These are phyloP conservation scores for Sphaerulina vaccinii DNA, from an alignment of 2,329 filamentous ascomycete genomes.

Conservation along the genomic window DNA sequence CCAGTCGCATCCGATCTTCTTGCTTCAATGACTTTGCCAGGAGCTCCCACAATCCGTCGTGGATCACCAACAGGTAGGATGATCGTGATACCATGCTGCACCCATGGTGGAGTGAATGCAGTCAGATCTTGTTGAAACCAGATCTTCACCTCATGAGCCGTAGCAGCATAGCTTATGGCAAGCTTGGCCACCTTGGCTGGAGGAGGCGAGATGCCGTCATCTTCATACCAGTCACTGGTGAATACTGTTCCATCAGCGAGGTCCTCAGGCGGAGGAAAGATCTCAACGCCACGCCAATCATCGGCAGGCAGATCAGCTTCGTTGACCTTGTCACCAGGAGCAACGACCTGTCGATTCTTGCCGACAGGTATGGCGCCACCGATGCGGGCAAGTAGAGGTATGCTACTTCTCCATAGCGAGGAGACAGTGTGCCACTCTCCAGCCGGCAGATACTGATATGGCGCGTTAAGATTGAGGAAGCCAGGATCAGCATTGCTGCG, in stretches of 20 bases:
- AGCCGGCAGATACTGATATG: conserved; percentile 57
- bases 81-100: conserved; percentile 47
- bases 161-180: conserved; percentile 46
- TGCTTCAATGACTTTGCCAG: too few relatives aligned
- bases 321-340: conserved; percentile 50
- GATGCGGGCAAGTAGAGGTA: conserved; percentile 56
- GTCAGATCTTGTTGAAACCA: conserved; percentile 42
- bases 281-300: conserved; percentile 57
- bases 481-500: conserved; percentile 47
- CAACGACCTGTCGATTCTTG: conserved; percentile 51
- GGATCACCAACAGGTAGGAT: conserved; percentile 54
- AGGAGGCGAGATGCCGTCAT: conserved; percentile 55
- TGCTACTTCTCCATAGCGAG: conserved; percentile 54
- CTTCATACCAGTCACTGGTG: conserved; percentile 54
- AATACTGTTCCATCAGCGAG: conserved; percentile 40
- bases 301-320: conserved; percentile 50
- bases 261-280: conserved; percentile 53
- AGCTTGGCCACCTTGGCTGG: conserved; percentile 44
- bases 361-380: conserved; percentile 57
- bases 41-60: conserved; percentile 40
- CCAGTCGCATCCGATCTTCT: not conserved
- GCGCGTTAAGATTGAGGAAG: conserved; percentile 62
- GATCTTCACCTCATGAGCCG: conserved; percentile 46
- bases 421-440: conserved; percentile 55
- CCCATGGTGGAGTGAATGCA: conserved; percentile 50